phyloP scores from a whole-genome alignment of 495 filamentous ascomycete genomes.

The Aspergillus steynii region DNA sequence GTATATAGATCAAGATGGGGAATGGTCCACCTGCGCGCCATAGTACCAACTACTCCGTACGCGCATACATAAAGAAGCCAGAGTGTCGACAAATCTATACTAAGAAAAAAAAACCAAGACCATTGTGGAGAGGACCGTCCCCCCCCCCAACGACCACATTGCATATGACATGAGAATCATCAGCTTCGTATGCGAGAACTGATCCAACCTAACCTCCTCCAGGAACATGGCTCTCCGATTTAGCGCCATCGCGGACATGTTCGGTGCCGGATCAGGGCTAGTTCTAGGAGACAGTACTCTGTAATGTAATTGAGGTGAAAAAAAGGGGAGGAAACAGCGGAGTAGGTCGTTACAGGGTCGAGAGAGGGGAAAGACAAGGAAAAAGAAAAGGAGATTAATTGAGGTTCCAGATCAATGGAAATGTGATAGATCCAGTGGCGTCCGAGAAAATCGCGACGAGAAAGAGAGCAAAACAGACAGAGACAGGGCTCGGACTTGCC shows the following conservation, averaged over 20 bases:
- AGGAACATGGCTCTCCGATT: neutral
- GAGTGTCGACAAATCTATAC: neutral
- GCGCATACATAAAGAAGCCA: neutral
- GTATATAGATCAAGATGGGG: neutral
- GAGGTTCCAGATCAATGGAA: conserved; percentile 22
- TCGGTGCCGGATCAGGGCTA: neutral
- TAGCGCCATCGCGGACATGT: neutral
- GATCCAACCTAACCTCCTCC: neutral
- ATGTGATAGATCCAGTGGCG: conserved; percentile 23
- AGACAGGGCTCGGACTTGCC: neutral
- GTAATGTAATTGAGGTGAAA: neutral
- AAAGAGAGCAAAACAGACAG: neutral
- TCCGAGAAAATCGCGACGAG: neutral
- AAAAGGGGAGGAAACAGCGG: no score
- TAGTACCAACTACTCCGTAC: neutral
- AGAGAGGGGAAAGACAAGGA: neutral
- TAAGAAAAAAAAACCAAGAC: neutral
- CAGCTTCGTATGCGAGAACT: neutral
- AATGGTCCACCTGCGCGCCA: neutral
- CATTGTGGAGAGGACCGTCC: neutral
- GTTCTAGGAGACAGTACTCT: no score
- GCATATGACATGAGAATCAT: neutral
- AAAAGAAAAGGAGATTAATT: conserved; percentile 7
- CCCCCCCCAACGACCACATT: neutral
- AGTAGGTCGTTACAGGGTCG: neutral